phyloP scores from a whole-genome alignment of 352 stramenopile genomes.

The Lagenidium giganteum region DNA sequence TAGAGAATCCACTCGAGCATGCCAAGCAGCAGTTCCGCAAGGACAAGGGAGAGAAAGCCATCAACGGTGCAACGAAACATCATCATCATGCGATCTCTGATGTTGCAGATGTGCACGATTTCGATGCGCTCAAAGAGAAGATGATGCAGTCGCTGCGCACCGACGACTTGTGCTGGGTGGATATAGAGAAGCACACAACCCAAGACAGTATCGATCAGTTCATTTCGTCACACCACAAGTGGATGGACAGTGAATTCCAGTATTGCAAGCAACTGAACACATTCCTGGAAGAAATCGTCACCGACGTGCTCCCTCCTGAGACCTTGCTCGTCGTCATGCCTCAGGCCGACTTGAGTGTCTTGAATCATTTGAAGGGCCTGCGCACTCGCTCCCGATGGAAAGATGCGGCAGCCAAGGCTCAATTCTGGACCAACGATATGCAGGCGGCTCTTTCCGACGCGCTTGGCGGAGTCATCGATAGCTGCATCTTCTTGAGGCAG shows the following conservation, averaged over 20 bases:
- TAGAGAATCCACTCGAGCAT: constrained; percentile 50
- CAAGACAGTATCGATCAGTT: constrained; percentile 44
- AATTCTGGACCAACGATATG: constrained; percentile 39
- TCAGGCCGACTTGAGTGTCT: constrained; percentile 62
- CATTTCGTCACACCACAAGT: constrained; percentile 48
- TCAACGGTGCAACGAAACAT: no score
- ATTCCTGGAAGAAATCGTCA: constrained; percentile 36
- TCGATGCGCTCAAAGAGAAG: constrained; percentile 22
- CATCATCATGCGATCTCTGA: no score
- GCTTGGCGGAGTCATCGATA: constrained; percentile 63
- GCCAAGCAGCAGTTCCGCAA: constrained; percentile 9
- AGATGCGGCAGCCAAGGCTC: constrained; percentile 36
- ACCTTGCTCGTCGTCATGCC: constrained; percentile 67
- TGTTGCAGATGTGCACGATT: constrained; percentile 11
- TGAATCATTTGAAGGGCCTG: constrained; percentile 70
- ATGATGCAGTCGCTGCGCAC: constrained; percentile 15
- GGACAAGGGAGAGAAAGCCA: not conserved
- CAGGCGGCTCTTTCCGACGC: constrained; percentile 65
- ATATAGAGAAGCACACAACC: constrained; percentile 50
- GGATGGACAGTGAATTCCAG: constrained; percentile 53
- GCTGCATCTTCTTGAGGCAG: constrained; percentile 69
- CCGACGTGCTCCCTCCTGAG: constrained; percentile 31
- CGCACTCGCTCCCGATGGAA: constrained; percentile 75
- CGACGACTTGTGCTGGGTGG: constrained; percentile 68
- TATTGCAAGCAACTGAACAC: constrained; percentile 45